Conservation (phyloP, 2,329 filamentous ascomycete species). For the Intubia oerlemansii region DNA sequence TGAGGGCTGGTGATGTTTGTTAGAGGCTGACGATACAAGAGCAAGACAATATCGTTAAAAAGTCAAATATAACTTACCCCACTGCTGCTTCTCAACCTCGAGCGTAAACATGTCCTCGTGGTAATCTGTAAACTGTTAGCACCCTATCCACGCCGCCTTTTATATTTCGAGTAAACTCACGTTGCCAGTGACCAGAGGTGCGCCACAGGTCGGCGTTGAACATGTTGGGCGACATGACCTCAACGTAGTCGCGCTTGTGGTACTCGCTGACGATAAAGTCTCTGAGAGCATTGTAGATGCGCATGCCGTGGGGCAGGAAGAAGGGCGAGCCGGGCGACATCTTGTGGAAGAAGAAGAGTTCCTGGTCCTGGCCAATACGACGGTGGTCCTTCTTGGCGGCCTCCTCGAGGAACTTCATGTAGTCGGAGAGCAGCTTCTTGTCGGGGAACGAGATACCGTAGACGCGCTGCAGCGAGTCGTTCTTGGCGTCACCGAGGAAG, state of each 20-base stretch:
- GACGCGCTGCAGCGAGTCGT: conserved; percentile 89
- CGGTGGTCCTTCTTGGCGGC: conserved; percentile 95
- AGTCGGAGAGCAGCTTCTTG: conserved; percentile 84
- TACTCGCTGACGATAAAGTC: conserved; percentile 71
- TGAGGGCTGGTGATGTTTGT: conserved; percentile 6
- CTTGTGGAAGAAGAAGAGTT: conserved; percentile 93
- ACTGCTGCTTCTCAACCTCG: conserved; percentile 51
- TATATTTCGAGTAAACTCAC: conserved; percentile 4
- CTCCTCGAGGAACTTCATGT: conserved; percentile 89
- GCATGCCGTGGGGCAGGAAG: conserved; percentile 63
- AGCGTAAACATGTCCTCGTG: conserved; percentile 79
- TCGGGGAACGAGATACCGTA: conserved; percentile 91
- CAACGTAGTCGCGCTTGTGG: conserved; percentile 80
- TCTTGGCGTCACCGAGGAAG: conserved; percentile 82
- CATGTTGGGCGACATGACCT: conserved; percentile 93
- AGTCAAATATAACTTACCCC: conserved; percentile 5
- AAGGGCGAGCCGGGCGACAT: conserved; percentile 85
- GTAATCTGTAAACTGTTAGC: conserved; percentile 33
- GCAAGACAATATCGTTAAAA: neutral
- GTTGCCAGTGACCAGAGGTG: conserved; percentile 81
- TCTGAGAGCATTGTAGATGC: conserved; percentile 20
- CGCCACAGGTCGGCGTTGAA: conserved; percentile 90
- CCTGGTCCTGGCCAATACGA: conserved; percentile 84
- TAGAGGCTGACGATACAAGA: neutral
- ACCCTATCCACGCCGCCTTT: no score